A percentile compares a stretch with the other conserved stretches of the same genome.
phyloP scores from a whole-genome alignment of 2,329 filamentous ascomycete genomes.

The Verticillium dahliae region DNA sequence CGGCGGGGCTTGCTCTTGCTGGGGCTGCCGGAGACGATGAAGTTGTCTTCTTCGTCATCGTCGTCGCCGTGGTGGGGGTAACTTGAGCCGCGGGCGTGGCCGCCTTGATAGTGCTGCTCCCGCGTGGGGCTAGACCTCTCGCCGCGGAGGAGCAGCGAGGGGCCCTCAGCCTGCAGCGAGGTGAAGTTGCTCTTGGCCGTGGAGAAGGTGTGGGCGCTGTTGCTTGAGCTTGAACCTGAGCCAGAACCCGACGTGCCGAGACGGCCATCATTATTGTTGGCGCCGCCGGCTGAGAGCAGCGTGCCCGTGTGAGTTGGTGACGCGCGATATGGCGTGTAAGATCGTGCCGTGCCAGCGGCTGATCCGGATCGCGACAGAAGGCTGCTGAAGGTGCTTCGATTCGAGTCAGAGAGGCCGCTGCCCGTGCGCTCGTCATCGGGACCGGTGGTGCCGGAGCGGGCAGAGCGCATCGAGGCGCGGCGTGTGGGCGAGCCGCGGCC shows the following conservation, averaged over 20 bases:
- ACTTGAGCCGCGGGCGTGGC: background rate
- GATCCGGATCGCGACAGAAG: slow-evolving; percentile 23
- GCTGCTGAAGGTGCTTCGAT: slow-evolving; percentile 36
- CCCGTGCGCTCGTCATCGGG: slow-evolving; percentile 44
- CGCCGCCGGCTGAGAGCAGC: slow-evolving; percentile 8
- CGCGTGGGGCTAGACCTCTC: slow-evolving; percentile 2
- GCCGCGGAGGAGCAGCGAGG: slow-evolving; percentile 28
- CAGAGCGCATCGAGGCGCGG: slow-evolving; percentile 27
- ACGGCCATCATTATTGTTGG: slow-evolving; percentile 4
- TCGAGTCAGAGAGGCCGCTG: slow-evolving; percentile 51
- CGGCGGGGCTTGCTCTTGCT: slow-evolving; percentile 49
- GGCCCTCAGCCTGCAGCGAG: slow-evolving; percentile 46
- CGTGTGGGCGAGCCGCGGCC: slow-evolving; percentile 30
- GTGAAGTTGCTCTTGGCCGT: slow-evolving; percentile 49
- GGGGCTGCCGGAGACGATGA: slow-evolving; percentile 40
- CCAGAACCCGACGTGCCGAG: slow-evolving; percentile 12
- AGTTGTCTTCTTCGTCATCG: slow-evolving; percentile 25
- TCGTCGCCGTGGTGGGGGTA: slow-evolving; percentile 15
- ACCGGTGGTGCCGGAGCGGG: slow-evolving; percentile 8
- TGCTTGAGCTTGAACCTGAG: slow-evolving; percentile 32
- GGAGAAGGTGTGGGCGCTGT: slow-evolving; percentile 37
- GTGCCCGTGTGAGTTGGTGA: background rate
- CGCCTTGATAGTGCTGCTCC: background rate
- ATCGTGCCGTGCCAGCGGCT: slow-evolving; percentile 12
- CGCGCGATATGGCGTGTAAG: background rate